Evolutionary conservation across 2,329 filamentous ascomycete genomes (phyloP).

Genomic region (Alternaria hordeiaustralica): DNA sequence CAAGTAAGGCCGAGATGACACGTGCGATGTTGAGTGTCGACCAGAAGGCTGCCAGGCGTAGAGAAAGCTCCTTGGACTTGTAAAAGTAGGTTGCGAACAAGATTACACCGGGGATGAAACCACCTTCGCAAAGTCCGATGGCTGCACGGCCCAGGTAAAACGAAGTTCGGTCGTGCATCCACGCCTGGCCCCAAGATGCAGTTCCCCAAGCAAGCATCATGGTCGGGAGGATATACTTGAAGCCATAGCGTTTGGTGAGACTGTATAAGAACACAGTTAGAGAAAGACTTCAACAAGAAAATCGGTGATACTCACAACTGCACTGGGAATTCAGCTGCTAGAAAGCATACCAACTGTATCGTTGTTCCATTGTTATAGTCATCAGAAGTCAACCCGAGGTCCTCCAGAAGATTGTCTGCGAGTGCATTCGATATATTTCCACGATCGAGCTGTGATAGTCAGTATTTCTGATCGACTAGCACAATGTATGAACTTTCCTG

Average conservation of each 20-base stretch:
- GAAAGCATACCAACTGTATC: constrained; percentile 82
- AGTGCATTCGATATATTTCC: constrained; percentile 49
- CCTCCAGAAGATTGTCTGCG: constrained; percentile 38
- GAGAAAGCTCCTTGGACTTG: constrained; percentile 71
- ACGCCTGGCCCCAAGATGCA: constrained; percentile 69
- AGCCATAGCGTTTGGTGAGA: constrained; percentile 54
- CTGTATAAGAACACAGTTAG: neutral
- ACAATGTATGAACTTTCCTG: constrained; percentile 1
- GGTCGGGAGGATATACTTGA: constrained; percentile 51
- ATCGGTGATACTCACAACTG: constrained; percentile 32
- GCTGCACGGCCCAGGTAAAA: constrained; percentile 52
- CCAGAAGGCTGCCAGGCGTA: constrained; percentile 74
- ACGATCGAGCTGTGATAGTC: constrained; percentile 54
- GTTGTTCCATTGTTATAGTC: constrained; percentile 48
- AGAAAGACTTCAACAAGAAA: neutral
- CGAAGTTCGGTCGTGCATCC: constrained; percentile 58
- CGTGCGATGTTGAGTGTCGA: constrained; percentile 64
- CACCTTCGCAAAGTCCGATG: constrained; percentile 53
- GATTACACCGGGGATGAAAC: constrained; percentile 68
- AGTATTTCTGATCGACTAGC: neutral
- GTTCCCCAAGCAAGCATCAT: constrained; percentile 54
- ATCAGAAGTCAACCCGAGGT: constrained; percentile 38
- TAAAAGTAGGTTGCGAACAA: constrained; percentile 78
- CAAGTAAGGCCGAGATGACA: constrained; percentile 62
- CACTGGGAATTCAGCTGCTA: constrained; percentile 58